Evolutionary conservation across 75 land plant genomes (phyloP).

Genomic region (Isoetes taiwanensis): DNA sequence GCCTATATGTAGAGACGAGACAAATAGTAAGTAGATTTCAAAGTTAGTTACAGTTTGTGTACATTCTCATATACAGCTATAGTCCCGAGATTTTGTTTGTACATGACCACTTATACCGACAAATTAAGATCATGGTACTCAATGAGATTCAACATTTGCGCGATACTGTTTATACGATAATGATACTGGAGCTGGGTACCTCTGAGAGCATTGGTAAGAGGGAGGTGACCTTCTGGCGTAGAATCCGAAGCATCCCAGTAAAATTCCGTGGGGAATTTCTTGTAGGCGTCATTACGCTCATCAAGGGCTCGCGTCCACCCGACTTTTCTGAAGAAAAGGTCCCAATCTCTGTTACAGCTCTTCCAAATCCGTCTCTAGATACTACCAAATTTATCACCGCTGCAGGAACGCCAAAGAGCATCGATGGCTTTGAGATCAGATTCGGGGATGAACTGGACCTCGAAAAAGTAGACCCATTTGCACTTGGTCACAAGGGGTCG

Average conservation of each 20-base stretch:
- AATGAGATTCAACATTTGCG: too few species aligned
- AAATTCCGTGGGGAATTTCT: constrained; percentile 75
- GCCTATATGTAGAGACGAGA: too few species aligned
- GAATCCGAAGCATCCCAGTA: constrained; percentile 54
- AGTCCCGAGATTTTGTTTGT: too few species aligned
- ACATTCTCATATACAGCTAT: too few species aligned
- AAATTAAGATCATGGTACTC: too few species aligned
- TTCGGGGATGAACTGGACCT: constrained; percentile 63
- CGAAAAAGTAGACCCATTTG: constrained; percentile 97
- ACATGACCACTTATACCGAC: too few species aligned
- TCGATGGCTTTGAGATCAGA: constrained; percentile 52
- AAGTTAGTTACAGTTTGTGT: too few species aligned
- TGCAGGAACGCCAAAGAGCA: constrained; percentile 55
- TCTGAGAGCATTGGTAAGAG: constrained; percentile 76
- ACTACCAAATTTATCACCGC: constrained; percentile 62
- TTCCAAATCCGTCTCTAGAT: constrained; percentile 60
- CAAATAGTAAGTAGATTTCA: too few species aligned
- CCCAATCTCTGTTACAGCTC: constrained; percentile 46
- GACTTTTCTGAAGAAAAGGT: constrained; percentile 52
- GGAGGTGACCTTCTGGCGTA: constrained; percentile 81
- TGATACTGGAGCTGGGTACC: constrained; percentile 85
- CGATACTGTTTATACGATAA: too few species aligned
- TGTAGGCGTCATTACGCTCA: too few species aligned
- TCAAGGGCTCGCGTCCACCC: too few species aligned
- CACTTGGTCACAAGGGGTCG: constrained; percentile 65